These are phyloP conservation scores for Aurantiochytrium sp. DNA, from an alignment of 108 stramenopile species.

Conservation along the genomic window DNA sequence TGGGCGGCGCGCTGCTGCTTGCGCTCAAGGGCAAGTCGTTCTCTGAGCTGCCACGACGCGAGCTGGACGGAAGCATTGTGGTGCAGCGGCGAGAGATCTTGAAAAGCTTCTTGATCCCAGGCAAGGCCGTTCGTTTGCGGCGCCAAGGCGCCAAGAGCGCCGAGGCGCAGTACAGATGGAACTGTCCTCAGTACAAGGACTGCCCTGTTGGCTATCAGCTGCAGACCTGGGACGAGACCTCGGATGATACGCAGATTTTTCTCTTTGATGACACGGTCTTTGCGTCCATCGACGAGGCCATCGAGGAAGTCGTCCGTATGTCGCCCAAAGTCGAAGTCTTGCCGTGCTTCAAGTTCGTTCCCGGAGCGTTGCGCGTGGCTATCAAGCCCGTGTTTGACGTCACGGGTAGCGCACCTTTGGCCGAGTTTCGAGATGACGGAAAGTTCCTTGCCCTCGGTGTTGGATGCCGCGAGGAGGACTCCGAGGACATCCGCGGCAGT, in stretches of 20 bases:
- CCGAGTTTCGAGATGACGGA: not conserved
- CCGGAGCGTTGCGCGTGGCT: not conserved
- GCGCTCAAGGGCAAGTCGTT: not conserved
- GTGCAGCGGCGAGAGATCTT: not conserved
- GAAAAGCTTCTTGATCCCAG: not conserved
- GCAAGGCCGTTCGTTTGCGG: not conserved
- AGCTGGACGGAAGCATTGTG: not conserved
- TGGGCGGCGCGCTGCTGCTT: not conserved
- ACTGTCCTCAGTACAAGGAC: constrained; percentile 6
- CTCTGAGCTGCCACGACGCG: not conserved
- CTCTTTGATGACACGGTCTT: not conserved
- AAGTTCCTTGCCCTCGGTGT: not conserved
- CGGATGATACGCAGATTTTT: not conserved
- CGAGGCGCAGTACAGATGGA: constrained; percentile 5
- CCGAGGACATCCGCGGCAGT: not conserved
- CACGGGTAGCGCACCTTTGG: not conserved
- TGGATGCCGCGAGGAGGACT: not conserved
- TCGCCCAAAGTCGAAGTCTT: not conserved
- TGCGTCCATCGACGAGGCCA: not conserved
- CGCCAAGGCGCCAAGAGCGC: not conserved
- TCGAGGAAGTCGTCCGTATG: not conserved
- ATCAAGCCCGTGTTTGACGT: not conserved
- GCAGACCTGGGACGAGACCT: not conserved
- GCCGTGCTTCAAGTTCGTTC: not conserved
- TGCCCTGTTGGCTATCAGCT: not conserved